Percentiles rank a stretch among this genome's conserved stretches.
These are phyloP conservation scores for Hura crepitans DNA, from an alignment of 441 rosid genomes.

Conservation along the genomic window DNA sequence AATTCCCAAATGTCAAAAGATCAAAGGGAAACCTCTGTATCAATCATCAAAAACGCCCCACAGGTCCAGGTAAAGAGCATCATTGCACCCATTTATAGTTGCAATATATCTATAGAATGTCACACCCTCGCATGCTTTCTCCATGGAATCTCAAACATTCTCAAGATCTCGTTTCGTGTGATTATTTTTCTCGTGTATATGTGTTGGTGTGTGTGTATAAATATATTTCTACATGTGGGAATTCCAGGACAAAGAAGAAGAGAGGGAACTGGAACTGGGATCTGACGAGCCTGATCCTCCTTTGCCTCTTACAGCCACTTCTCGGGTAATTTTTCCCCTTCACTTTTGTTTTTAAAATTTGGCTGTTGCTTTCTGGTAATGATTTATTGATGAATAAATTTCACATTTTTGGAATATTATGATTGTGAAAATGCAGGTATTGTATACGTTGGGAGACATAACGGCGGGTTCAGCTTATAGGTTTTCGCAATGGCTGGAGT, in stretches of 20 bases:
- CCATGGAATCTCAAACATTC: neutral
- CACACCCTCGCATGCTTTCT: neutral
- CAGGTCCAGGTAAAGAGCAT: slow-evolving; percentile 27
- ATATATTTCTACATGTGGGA: slow-evolving; percentile 23
- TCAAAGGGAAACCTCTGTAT: slow-evolving; percentile 28
- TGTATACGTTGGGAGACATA: slow-evolving; percentile 98
- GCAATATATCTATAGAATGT: neutral
- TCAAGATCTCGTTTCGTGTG: too few species aligned
- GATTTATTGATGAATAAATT: neutral
- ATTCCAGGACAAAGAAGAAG: slow-evolving; percentile 67
- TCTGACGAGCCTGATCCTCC: slow-evolving; percentile 76
- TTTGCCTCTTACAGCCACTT: slow-evolving; percentile 83
- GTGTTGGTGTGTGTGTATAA: too few species aligned
- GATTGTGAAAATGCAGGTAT: slow-evolving; percentile 45
- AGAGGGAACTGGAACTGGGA: slow-evolving; percentile 52
- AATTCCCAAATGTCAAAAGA: slow-evolving; percentile 25
- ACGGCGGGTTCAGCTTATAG: slow-evolving; percentile 80
- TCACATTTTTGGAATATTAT: neutral
- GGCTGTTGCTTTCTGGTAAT: neutral
- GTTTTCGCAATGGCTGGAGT: slow-evolving; percentile 95
- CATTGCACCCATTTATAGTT: slow-evolving; percentile 18
- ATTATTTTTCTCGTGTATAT: too few species aligned
- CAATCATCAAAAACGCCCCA: slow-evolving; percentile 33
- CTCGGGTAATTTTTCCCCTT: slow-evolving; percentile 53
- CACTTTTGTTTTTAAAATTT: neutral